Conservation (phyloP, 176 grass and related monocot genomes). For the Phragmites australis region DNA sequence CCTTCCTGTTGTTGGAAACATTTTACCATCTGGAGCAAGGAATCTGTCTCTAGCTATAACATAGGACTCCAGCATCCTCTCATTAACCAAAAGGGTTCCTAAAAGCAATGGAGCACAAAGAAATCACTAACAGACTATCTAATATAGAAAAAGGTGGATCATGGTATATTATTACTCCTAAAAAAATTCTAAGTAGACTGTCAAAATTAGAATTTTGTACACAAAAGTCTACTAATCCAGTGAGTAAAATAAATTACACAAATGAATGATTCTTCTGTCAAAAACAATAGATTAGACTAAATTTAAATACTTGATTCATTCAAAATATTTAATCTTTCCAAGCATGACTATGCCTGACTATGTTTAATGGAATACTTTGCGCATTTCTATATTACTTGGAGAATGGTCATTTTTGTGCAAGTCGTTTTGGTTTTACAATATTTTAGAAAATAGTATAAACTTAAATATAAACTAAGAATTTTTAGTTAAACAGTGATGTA, state of each 20-base stretch:
- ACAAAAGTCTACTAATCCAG: neutral
- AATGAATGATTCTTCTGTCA: neutral
- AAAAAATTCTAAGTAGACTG: neutral
- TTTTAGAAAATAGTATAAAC: neutral
- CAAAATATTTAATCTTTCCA: neutral
- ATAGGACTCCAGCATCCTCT: slow-evolving; percentile 99
- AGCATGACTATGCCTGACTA: neutral
- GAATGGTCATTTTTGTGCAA: neutral
- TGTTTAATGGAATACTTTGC: neutral
- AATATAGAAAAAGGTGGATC: neutral
- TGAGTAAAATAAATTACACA: slow-evolving; percentile 1
- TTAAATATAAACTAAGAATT: neutral
- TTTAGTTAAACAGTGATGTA: neutral
- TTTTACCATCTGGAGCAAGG: slow-evolving; percentile 83
- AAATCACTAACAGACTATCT: neutral
- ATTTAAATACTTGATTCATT: neutral
- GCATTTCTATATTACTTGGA: neutral
- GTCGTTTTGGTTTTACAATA: neutral
- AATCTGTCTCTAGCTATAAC: slow-evolving; percentile 97
- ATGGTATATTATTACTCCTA: slow-evolving; percentile 5
- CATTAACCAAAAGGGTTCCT: slow-evolving; percentile 98
- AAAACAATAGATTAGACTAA: slow-evolving; percentile 16
- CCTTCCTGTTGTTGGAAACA: slow-evolving; percentile 99
- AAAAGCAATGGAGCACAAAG: slow-evolving; percentile 28
- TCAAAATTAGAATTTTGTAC: neutral